Evolutionary conservation across 768 basidiomycete species (phyloP), one percentile per base, ranked within the genome.

Genomic region (Boletus huronensis): DNA sequence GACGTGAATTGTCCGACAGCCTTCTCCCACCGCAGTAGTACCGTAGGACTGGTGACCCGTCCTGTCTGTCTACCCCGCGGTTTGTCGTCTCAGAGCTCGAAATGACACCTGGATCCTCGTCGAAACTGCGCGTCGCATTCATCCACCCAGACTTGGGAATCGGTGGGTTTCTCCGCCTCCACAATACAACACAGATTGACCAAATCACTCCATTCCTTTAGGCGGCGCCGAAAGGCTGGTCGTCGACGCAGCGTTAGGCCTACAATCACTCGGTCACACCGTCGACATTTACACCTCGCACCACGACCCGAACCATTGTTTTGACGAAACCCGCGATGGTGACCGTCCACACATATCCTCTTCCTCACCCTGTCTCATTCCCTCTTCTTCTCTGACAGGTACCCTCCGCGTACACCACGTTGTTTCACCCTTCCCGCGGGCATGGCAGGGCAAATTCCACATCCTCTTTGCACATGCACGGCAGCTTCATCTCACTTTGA

Each of bases 101-200:
- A 39, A 57, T 57, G 53, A 40, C 39, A 6, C 31, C 23, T 7
- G 23, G 23, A 23, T 47, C 46, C 21, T 21, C 53, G 45, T 41
- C 55, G 2, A 70, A 68, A 36, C 43, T 85, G 47, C 76, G 77
- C 31, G 74, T 97, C 56, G 93, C 90, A 5, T 93, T 97, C 71
- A 78, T 97, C 51, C 95, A 98, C 67, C 95, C 95, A 32, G 95
- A 98, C 75, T 77, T 98, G 5, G 95, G 95, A 53, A 94, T 98
- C 48, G 95, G 94, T 93, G 61, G 41, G 69, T 62, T 21, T 25
- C 25, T 19, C 6, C 6, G 6, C 28, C 5, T 26, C 31, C 44
- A 23, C 36, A 10, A 14, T 6, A 35, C 11, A 11, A 40, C 32
- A 10, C 8, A 17, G 38, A 38, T 41, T 14, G 19, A 31, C 55